Conservation (phyloP, 2,329 filamentous ascomycete species). For the Hymenoscyphus scutula region DNA sequence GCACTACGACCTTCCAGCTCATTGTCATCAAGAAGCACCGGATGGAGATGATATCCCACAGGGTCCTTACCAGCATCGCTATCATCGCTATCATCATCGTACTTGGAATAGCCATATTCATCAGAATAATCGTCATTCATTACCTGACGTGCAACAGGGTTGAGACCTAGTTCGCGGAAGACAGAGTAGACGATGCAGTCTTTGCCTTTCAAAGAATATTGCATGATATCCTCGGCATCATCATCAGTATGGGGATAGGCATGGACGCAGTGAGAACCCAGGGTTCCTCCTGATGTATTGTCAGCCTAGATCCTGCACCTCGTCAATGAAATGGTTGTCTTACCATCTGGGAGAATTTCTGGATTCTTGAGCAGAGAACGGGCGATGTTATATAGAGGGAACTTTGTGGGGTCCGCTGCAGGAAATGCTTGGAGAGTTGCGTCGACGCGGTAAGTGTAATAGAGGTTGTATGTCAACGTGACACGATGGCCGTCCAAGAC, state of each 20-base stretch:
- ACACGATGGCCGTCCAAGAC: slow-evolving; percentile 51
- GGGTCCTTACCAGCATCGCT: not conserved
- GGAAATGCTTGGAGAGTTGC: not conserved
- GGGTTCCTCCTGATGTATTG: not conserved
- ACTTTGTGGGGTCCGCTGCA: not conserved
- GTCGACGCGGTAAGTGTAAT: slow-evolving; percentile 28
- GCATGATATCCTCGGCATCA: not conserved
- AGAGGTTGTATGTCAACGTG: slow-evolving; percentile 60
- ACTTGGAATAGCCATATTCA: not conserved
- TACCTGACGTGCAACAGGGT: not conserved
- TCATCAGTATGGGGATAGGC: not conserved
- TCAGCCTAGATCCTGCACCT: not conserved
- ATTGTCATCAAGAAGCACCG: not conserved
- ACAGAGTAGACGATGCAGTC: not conserved
- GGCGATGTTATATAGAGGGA: slow-evolving; percentile 1
- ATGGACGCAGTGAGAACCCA: slow-evolving; percentile 7
- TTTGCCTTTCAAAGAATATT: slow-evolving; percentile 5
- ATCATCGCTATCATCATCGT: not conserved
- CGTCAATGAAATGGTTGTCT: not conserved
- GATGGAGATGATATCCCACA: not conserved
- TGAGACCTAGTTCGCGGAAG: not conserved
- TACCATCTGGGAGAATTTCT: not conserved
- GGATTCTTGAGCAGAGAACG: not conserved
- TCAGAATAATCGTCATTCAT: not conserved
- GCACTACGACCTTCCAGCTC: not conserved